Evolutionary conservation across 768 basidiomycete genomes (phyloP).

Genomic region (Naematelia encephala): DNA sequence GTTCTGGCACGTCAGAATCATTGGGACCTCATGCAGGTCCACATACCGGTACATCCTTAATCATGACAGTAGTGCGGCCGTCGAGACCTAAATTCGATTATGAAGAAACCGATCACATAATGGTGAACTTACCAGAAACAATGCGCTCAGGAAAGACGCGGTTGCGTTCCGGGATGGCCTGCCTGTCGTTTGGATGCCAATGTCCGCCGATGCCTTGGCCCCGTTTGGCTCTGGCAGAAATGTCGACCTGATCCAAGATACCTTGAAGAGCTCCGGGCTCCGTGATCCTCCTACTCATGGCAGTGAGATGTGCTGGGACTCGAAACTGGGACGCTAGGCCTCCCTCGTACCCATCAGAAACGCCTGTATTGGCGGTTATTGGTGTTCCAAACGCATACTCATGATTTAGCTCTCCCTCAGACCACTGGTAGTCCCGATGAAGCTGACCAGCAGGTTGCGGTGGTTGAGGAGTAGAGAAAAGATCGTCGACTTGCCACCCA

Average conservation of each 20-base stretch:
- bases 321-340: background rate
- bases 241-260: conserved; percentile 14
- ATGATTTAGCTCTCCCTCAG: background rate
- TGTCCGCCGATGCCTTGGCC: conserved; percentile 25
- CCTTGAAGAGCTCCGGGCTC: conserved; percentile 25
- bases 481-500: background rate
- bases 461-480: background rate
- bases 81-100: conserved; percentile 30
- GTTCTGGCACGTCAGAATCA: conserved; percentile 29
- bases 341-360: background rate
- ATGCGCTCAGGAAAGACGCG: conserved; percentile 36
- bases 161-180: conserved; percentile 32
- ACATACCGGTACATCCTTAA: conserved; percentile 50
- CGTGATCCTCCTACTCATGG: conserved; percentile 15
- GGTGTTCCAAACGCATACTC: background rate
- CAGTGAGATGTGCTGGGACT: conserved; percentile 11
- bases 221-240: background rate
- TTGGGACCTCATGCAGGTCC: background rate
- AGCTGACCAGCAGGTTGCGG: background rate
- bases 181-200: conserved; percentile 13
- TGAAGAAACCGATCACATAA: background rate
- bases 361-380: background rate
- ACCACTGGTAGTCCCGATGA: background rate
- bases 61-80: conserved; percentile 46
- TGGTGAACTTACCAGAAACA: conserved; percentile 28